A percentile compares a stretch with the other conserved stretches of the same genome.
These are phyloP conservation scores for Yarrowia deformans DNA, from an alignment of 805 yeast species.

Conservation along the genomic window DNA sequence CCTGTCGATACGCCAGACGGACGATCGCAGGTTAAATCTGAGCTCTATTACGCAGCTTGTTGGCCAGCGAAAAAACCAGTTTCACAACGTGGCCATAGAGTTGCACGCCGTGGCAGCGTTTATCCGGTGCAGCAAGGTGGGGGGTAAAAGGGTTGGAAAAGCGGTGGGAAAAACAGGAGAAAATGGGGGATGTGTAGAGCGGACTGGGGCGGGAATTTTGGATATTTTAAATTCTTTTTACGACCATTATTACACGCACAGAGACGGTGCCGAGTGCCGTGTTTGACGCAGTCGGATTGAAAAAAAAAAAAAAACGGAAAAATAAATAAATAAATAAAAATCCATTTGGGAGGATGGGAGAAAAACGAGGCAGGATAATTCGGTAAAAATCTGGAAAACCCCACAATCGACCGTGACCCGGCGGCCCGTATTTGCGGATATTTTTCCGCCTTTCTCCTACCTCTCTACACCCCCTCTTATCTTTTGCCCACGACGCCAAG, in stretches of 20 bases:
- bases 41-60: too few species aligned
- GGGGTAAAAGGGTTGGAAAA: neutral
- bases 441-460: neutral
- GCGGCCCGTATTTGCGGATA: too few species aligned
- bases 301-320: too few species aligned
- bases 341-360: too few species aligned
- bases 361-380: too few species aligned
- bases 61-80: constrained; percentile 15
- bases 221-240: neutral
- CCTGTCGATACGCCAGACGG: neutral
- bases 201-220: neutral
- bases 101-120: neutral
- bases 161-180: neutral
- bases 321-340: too few species aligned
- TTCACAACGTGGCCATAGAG: constrained; percentile 26
- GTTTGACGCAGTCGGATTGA: too few species aligned
- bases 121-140: constrained; percentile 7
- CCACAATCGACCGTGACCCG: too few species aligned
- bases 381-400: too few species aligned
- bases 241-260: neutral
- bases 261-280: neutral
- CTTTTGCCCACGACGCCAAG: too few species aligned
- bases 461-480: too few species aligned
- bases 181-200: neutral
- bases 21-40: neutral